Conservation (phyloP, 1,284 basidiomycete species). For the Hortiboletus rubellus region DNA sequence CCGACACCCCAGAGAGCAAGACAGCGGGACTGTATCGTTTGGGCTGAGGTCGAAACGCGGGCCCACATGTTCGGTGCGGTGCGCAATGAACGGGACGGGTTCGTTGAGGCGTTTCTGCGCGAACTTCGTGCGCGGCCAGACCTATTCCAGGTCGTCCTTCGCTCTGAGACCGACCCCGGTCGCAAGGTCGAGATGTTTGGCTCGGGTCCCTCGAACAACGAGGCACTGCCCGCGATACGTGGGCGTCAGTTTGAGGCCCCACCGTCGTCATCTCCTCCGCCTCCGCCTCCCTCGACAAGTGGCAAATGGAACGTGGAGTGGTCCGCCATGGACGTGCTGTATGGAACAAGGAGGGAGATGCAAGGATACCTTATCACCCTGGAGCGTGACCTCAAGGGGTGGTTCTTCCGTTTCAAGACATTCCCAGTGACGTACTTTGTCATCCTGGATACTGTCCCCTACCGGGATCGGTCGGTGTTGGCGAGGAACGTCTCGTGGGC, state of each 20-base stretch:
- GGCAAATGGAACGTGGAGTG: constrained; percentile 19
- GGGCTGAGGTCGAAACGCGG: constrained; percentile 20
- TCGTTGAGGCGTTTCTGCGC: constrained; percentile 25
- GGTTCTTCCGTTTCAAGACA: constrained; percentile 31
- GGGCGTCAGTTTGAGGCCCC: constrained; percentile 29
- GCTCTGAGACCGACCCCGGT: constrained; percentile 5
- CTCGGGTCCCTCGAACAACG: neutral
- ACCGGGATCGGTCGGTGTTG: constrained; percentile 11
- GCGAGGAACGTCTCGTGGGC: constrained; percentile 21
- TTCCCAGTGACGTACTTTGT: constrained; percentile 36
- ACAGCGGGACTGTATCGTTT: constrained; percentile 16
- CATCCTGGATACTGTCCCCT: constrained; percentile 24
- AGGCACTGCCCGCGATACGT: constrained; percentile 13
- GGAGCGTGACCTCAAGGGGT: neutral
- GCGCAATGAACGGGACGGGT: constrained; percentile 27
- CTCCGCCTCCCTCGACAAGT: neutral
- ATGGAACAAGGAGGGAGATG: constrained; percentile 7
- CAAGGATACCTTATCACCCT: constrained; percentile 8
- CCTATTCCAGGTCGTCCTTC: constrained; percentile 30
- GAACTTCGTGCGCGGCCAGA: constrained; percentile 30
- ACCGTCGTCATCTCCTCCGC: neutral
- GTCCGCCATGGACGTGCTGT: constrained; percentile 23
- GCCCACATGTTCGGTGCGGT: constrained; percentile 35
- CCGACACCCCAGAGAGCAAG: constrained; percentile 18
- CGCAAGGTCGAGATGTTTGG: constrained; percentile 25